A percentile compares a stretch with the other conserved stretches of the same genome.
These are phyloP conservation scores for Sophora flavescens DNA, from an alignment of 306 rosid genomes.

Conservation along the genomic window DNA sequence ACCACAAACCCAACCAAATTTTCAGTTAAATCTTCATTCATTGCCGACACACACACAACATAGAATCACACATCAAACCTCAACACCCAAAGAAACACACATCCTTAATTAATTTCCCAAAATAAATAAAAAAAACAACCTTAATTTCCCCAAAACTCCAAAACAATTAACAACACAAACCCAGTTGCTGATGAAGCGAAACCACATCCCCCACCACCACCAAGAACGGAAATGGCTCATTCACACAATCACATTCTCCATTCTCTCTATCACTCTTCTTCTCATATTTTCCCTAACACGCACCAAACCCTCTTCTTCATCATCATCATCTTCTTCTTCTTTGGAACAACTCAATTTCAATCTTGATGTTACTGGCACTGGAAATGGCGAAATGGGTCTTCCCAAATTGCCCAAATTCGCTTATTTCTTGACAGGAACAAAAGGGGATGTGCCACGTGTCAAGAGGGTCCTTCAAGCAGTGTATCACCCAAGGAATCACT, in stretches of 20 bases:
- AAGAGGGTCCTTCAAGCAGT: conserved; percentile 79
- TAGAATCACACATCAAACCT: background rate
- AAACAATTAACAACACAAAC: background rate
- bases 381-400: conserved; percentile 41
- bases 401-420: conserved; percentile 81
- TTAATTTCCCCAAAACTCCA: background rate
- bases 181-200: conserved; percentile 58
- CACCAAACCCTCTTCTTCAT: conserved; percentile 47
- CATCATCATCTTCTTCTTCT: conserved; percentile 40
- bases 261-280: conserved; percentile 52
- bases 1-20: background rate
- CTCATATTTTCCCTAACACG: conserved; percentile 42
- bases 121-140: background rate
- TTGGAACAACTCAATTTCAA: conserved; percentile 29
- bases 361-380: conserved; percentile 9
- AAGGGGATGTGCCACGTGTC: conserved; percentile 67
- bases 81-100: background rate
- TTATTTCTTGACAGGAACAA: conserved; percentile 66
- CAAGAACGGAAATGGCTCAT: conserved; percentile 61
- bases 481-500: conserved; percentile 85
- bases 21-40: background rate
- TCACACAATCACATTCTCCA: conserved; percentile 48
- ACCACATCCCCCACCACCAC: conserved; percentile 44
- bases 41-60: background rate
- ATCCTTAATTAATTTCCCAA: background rate